Evolutionary conservation across 495 filamentous ascomycete species (phyloP), one percentile per base, ranked within the genome.

Genomic region (Penicillium soppii): DNA sequence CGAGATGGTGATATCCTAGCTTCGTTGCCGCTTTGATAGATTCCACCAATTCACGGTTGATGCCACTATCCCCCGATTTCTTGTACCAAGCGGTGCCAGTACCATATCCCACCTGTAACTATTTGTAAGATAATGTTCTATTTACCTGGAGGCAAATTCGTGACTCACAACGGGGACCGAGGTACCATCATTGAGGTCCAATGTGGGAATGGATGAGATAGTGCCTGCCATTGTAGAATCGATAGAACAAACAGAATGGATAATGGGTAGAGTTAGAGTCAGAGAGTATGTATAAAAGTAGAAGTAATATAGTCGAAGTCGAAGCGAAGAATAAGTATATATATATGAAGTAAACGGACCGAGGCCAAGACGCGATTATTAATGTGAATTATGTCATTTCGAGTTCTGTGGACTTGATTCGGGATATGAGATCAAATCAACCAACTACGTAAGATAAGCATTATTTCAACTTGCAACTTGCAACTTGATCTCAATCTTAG

Each of bases 121-220:
- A 49, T 44, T 55, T 37, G 6, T 44, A 19, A 56, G 51, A 30
- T 42, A 27, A 36, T 27, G 33, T 13, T 45, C 10, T 13, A 54
- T 27, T 13, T 23, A 22, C 20, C 17, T 33, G 20, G 15, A 15
- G 16, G 30, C 8, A 23, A 15, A 47, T 21, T 9, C 10, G 3
- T 37, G 23, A 66, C 79, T 66, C 61, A 88, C 87, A 68, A 90
- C 71, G 13, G 90, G 90, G 22, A 94, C 85, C 20, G 80, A 77
- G 38, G 81, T 82, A 15, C 85, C 87, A 69, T 94, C 88, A 53
- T 82, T 86, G 45, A 94, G 73, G 56, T 86, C 84, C 43, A 87
- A 47, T 26, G 62, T 56, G 35, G 65, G 78, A 33, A 82, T 78
- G 3, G 60, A 52, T 4, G 59, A 68, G 43, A 20, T 37, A 9